phyloP scores from a whole-genome alignment of 2,329 filamentous ascomycete species.

The Xylariaceae sp. region DNA sequence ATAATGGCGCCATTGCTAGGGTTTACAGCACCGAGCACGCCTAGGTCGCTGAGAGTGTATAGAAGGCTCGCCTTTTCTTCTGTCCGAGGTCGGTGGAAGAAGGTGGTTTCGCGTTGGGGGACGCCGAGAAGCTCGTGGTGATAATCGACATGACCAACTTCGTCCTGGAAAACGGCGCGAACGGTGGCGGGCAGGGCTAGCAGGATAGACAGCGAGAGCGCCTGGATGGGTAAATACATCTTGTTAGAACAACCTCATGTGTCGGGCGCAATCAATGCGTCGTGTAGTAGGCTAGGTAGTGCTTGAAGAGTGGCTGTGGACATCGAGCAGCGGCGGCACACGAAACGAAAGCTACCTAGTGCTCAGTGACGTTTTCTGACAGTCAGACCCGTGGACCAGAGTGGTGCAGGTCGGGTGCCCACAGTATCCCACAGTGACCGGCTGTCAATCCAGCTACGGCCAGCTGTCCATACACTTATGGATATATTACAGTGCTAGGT shows the following conservation, averaged over 20 bases:
- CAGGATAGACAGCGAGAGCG: constrained; percentile 43
- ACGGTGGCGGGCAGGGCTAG: constrained; percentile 56
- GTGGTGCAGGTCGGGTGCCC: no score
- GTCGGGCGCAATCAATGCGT: constrained; percentile 1
- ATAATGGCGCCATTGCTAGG: constrained; percentile 83
- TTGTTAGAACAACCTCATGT: constrained; percentile 27
- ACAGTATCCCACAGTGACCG: no score
- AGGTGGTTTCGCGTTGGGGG: constrained; percentile 82
- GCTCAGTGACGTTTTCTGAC: no score
- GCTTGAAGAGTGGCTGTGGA: constrained; percentile 9
- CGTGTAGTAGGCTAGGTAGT: background rate
- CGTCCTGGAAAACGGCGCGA: constrained; percentile 82
- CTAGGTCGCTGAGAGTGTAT: constrained; percentile 87
- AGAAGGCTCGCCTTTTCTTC: constrained; percentile 87
- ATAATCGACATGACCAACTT: constrained; percentile 91
- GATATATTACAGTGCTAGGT: no score
- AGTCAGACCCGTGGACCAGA: no score
- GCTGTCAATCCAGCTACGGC: no score
- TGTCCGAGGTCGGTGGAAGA: constrained; percentile 88
- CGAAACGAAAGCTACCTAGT: no score
- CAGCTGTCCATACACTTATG: no score
- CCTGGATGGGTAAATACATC: constrained; percentile 39
- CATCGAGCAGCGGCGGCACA: no score
- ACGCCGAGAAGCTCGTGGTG: constrained; percentile 88
- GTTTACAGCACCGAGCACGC: constrained; percentile 85